These are phyloP conservation scores for Apiotrichum akiyoshidainum DNA, from an alignment of 1,284 basidiomycete species.

Conservation along the genomic window DNA sequence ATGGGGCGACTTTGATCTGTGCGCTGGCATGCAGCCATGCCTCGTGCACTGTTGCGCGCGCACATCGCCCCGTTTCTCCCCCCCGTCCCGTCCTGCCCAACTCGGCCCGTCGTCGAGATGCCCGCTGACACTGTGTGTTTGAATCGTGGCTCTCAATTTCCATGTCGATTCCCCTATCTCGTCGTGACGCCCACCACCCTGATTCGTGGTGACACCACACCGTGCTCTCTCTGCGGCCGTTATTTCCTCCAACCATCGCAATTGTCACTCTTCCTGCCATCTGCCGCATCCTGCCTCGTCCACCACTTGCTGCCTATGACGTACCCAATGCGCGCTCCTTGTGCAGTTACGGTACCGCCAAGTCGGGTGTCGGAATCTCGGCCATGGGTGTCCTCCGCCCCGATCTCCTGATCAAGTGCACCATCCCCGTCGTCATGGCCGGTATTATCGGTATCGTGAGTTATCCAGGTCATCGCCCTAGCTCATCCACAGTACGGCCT, in stretches of 20 bases:
- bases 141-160: not conserved
- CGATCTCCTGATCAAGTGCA: conserved; percentile 92
- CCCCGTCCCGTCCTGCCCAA: no score
- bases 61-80: no score
- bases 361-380: conserved; percentile 98
- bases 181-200: not conserved
- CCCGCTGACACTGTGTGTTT: conserved; percentile 3
- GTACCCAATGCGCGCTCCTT: not conserved
- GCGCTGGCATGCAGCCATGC: not conserved
- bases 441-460: conserved; percentile 88
- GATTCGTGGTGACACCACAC: not conserved
- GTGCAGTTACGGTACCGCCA: conserved; percentile 77
- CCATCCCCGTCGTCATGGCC: conserved; percentile 98
- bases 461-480: not conserved
- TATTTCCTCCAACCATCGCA: no score
- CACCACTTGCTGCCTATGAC: not conserved
- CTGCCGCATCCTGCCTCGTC: not conserved
- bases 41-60: not conserved
- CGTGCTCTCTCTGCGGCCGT: not conserved
- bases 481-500: conserved; percentile 65
- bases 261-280: not conserved
- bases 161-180: not conserved
- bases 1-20: not conserved
- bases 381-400: conserved; percentile 96
- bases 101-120: no score